phyloP scores from a whole-genome alignment of 306 rosid genomes.

The Corylus avellana region DNA sequence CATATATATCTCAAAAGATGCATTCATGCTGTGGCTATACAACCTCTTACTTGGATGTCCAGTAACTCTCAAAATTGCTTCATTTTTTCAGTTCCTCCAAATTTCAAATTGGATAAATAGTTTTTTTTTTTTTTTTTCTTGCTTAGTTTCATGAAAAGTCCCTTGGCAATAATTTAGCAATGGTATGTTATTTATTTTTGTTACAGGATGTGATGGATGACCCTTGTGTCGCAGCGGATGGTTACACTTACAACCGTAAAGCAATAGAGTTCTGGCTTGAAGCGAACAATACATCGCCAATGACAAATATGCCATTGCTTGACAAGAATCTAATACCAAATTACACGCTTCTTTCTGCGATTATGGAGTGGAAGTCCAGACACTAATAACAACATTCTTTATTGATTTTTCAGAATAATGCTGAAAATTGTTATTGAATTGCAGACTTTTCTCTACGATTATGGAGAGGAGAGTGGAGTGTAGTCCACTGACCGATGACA shows the following conservation, averaged over 20 bases:
- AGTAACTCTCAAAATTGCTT: neutral
- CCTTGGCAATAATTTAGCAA: neutral
- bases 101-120: neutral
- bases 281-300: constrained; percentile 69
- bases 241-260: constrained; percentile 79
- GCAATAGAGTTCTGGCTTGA: constrained; percentile 76
- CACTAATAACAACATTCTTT: constrained; percentile 18
- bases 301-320: constrained; percentile 71
- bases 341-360: constrained; percentile 83
- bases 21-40: neutral
- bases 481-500: constrained; percentile 6
- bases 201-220: constrained; percentile 84
- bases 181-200: constrained; percentile 15
- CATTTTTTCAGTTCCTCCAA: neutral
- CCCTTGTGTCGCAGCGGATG: constrained; percentile 96
- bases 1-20: neutral
- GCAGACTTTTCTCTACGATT: neutral
- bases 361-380: constrained; percentile 81
- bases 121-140: neutral
- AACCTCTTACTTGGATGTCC: neutral
- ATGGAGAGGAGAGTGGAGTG: neutral
- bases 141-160: neutral
- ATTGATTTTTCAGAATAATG: neutral
- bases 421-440: neutral
- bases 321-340: constrained; percentile 72